Evolutionary conservation across 768 basidiomycete genomes (phyloP).

Genomic region (Termitomyces sp.): DNA sequence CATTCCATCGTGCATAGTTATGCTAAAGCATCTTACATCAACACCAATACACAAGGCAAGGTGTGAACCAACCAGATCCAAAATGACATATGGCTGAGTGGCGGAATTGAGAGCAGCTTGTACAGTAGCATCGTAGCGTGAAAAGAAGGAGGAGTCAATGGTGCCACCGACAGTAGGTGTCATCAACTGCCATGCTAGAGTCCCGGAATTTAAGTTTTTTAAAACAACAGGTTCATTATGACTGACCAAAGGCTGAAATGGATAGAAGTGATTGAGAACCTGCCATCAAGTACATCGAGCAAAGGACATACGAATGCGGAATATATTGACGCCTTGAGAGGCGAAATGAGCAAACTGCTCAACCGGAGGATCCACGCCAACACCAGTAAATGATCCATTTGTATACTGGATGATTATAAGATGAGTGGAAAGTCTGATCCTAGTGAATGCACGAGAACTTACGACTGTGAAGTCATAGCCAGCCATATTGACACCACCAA

Average conservation of each 20-base stretch:
- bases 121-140: conserved; percentile 41
- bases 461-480: conserved; percentile 42
- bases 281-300: background rate
- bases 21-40: conserved; percentile 19
- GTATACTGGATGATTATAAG: conserved; percentile 13
- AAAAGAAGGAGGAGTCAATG: conserved; percentile 39
- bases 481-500: conserved; percentile 45
- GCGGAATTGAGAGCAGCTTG: conserved; percentile 38
- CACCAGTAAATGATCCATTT: conserved; percentile 39
- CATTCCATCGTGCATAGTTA: conserved; percentile 59
- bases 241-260: conserved; percentile 19
- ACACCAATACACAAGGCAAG: background rate
- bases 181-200: conserved; percentile 47
- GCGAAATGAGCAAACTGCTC: conserved; percentile 45
- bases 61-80: conserved; percentile 35
- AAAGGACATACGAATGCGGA: conserved; percentile 27
- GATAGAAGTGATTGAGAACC: conserved; percentile 15
- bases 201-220: background rate
- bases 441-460: conserved; percentile 7
- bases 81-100: conserved; percentile 38
- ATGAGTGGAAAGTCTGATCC: background rate
- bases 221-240: conserved; percentile 9
- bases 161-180: conserved; percentile 42
- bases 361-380: conserved; percentile 29
- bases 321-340: conserved; percentile 41